Percentiles rank a stretch among this genome's conserved stretches.
These are phyloP conservation scores for Prunella vulgaris DNA, from an alignment of 257 asterid species.

Conservation along the genomic window DNA sequence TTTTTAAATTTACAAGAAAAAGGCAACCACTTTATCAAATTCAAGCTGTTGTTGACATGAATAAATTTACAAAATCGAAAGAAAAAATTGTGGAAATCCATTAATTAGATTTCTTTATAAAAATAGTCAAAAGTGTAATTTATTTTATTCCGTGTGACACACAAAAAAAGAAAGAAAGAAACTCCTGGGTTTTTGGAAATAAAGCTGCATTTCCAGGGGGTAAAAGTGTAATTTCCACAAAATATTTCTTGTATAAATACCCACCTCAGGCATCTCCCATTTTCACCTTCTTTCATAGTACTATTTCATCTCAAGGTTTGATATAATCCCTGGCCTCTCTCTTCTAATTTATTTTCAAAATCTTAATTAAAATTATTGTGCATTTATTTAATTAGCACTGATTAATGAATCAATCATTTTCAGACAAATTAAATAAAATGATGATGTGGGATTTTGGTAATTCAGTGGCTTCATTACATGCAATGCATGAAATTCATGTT, in stretches of 20 bases:
- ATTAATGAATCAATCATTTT: not conserved
- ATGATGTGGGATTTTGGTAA: conserved; percentile 26
- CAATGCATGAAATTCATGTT: conserved; percentile 34
- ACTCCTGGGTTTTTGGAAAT: not conserved
- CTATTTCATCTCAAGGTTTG: not conserved
- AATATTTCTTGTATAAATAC: conserved; percentile 7
- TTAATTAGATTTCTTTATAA: conserved; percentile 1
- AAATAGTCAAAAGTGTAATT: not conserved
- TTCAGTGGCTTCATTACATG: conserved; percentile 19
- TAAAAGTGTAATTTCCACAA: not conserved
- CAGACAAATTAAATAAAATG: not conserved
- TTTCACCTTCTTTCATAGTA: conserved; percentile 4
- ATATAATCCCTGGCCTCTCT: not conserved
- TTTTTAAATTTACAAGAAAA: not conserved
- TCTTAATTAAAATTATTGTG: not conserved
- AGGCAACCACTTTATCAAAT: not conserved
- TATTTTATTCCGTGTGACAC: not conserved
- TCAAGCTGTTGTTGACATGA: too few species aligned
- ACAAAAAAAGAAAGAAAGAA: not conserved
- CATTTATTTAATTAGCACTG: not conserved
- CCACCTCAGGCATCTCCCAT: not conserved
- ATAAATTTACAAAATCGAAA: not conserved
- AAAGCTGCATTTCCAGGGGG: not conserved
- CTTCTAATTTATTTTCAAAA: not conserved
- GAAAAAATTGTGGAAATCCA: not conserved